These are phyloP conservation scores for Lunularia cruciata DNA, from an alignment of 225 moss, liverwort and hornwort species.

Conservation along the genomic window DNA sequence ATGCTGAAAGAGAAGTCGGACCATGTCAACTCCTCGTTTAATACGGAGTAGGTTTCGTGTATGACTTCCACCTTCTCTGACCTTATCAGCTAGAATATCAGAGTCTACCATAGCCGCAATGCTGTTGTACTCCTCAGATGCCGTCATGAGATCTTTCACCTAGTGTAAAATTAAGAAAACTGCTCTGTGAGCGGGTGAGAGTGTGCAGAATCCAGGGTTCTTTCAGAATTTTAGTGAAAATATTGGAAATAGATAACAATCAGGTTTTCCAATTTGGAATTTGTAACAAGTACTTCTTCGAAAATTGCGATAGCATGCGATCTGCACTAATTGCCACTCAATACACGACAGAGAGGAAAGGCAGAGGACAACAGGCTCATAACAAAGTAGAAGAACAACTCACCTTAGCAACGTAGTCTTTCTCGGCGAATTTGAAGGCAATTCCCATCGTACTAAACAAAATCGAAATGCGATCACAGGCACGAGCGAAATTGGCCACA, in stretches of 20 bases:
- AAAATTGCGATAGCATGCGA: too few relatives aligned
- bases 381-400: too few relatives aligned
- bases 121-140: slow-evolving; percentile 60
- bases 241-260: too few relatives aligned
- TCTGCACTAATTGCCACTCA: too few relatives aligned
- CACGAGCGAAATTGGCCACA: slow-evolving; percentile 55
- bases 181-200: too few relatives aligned
- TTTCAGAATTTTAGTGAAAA: too few relatives aligned
- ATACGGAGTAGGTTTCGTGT: slow-evolving; percentile 88
- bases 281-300: too few relatives aligned
- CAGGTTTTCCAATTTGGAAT: too few relatives aligned
- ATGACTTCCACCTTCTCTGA: slow-evolving; percentile 68
- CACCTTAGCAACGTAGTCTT: slow-evolving; percentile 88
- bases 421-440: slow-evolving; percentile 95
- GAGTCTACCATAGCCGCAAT: slow-evolving; percentile 67
- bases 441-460: slow-evolving; percentile 78
- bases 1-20: slow-evolving; percentile 72
- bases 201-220: too few relatives aligned
- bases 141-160: slow-evolving; percentile 75
- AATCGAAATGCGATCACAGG: slow-evolving; percentile 74
- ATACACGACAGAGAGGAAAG: too few relatives aligned
- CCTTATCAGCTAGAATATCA: slow-evolving; percentile 58
- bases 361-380: too few relatives aligned
- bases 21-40: slow-evolving; percentile 85
- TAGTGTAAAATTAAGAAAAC: slow-evolving; percentile 21